phyloP scores from a whole-genome alignment of 2,329 filamentous ascomycete genomes.

The Aspergillus amoenus region DNA sequence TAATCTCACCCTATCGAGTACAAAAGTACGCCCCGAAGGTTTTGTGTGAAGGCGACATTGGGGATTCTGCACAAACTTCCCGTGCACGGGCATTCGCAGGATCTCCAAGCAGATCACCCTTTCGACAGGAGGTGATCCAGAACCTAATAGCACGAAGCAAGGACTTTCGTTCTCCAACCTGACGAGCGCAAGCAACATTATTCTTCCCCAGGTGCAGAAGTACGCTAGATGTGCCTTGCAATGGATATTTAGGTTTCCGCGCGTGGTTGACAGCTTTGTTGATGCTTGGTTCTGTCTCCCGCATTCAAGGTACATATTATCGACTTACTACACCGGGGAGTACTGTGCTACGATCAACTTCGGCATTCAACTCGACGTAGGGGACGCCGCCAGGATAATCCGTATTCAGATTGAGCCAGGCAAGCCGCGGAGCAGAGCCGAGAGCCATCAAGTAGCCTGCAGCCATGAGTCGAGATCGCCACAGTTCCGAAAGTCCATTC shows the following conservation, averaged over 20 bases:
- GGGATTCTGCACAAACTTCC: slow-evolving; percentile 22
- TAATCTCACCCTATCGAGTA: neutral
- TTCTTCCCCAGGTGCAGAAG: slow-evolving; percentile 8
- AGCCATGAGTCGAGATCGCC: slow-evolving; percentile 20
- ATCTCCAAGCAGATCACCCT: slow-evolving; percentile 19
- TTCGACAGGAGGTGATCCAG: slow-evolving; percentile 18
- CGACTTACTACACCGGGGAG: neutral
- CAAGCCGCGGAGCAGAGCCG: slow-evolving; percentile 6
- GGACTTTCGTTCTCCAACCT: slow-evolving; percentile 18
- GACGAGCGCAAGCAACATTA: neutral
- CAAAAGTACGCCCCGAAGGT: slow-evolving; percentile 19
- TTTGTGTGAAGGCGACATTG: slow-evolving; percentile 3
- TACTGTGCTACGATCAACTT: neutral
- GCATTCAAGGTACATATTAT: neutral
- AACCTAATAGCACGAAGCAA: slow-evolving; percentile 33
- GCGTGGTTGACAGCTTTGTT: neutral
- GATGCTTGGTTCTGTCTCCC: neutral
- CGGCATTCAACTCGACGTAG: neutral
- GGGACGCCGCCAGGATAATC: neutral
- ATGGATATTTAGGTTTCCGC: slow-evolving; percentile 18
- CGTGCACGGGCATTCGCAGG: slow-evolving; percentile 19
- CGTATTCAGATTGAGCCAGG: slow-evolving; percentile 4
- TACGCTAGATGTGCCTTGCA: slow-evolving; percentile 21
- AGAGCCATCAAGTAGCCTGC: slow-evolving; percentile 7
- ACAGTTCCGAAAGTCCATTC: slow-evolving; percentile 16